Conservation (phyloP, 371 early-diverging fungal genomes). For the Mucor ambiguus region DNA sequence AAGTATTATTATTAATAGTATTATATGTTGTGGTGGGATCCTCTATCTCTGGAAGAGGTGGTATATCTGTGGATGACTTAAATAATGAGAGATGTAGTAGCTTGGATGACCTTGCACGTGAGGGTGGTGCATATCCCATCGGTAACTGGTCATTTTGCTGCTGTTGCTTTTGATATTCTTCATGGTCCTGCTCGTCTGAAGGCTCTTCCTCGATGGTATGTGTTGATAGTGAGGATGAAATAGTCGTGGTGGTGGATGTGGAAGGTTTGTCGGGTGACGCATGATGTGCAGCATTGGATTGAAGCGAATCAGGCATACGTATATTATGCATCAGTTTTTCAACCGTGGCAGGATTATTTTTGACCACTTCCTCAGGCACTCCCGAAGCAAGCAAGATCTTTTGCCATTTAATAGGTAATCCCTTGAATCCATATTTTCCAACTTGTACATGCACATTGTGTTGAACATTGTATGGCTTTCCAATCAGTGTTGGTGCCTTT, state of each 20-base stretch:
- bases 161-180: background rate
- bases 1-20: background rate
- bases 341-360: conserved; percentile 56
- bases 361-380: conserved; percentile 58
- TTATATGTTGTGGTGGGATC: background rate
- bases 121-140: conserved; percentile 52
- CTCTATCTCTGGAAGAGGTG: conserved; percentile 16
- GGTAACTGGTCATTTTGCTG: conserved; percentile 29
- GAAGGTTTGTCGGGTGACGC: background rate
- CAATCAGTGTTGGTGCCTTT: conserved; percentile 42
- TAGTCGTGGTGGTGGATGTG: conserved; percentile 1
- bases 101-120: conserved; percentile 48
- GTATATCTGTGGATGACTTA: conserved; percentile 31
- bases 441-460: conserved; percentile 66
- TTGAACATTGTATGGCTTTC: conserved; percentile 66
- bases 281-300: conserved; percentile 11
- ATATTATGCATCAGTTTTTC: conserved; percentile 57
- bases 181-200: conserved; percentile 6
- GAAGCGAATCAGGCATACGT: conserved; percentile 54
- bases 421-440: conserved; percentile 55
- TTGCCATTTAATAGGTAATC: conserved; percentile 63
- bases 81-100: conserved; percentile 31
- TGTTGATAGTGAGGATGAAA: conserved; percentile 9
- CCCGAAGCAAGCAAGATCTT: conserved; percentile 56
- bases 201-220: conserved; percentile 8